Evolutionary conservation across 768 basidiomycete genomes (phyloP).

Genomic region (Lentinula sp.): DNA sequence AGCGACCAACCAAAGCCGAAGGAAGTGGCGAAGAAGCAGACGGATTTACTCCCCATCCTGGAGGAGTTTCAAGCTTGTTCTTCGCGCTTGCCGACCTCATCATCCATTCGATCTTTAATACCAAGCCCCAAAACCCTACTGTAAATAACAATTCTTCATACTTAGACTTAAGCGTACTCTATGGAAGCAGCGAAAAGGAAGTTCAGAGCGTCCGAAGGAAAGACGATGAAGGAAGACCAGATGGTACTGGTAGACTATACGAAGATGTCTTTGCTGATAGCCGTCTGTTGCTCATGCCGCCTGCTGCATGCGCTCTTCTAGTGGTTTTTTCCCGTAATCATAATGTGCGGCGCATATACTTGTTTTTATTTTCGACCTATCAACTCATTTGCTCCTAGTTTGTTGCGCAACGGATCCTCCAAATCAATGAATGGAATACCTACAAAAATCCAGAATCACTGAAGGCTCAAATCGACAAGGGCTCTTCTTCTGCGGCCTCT

Average conservation of each 20-base stretch:
- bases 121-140: conserved; percentile 36
- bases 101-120: conserved; percentile 67
- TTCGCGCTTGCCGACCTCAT: conserved; percentile 77
- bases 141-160: conserved; percentile 69
- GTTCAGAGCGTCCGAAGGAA: conserved; percentile 43
- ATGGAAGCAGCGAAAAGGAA: conserved; percentile 48
- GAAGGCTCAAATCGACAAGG: not conserved
- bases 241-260: conserved; percentile 58
- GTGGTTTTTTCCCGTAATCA: conserved; percentile 56
- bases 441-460: conserved; percentile 28
- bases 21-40: not conserved
- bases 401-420: conserved; percentile 44
- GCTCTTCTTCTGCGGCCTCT: not conserved
- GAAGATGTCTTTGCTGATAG: conserved; percentile 66
- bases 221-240: conserved; percentile 23
- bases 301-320: conserved; percentile 46
- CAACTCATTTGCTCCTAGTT: conserved; percentile 26
- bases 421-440: conserved; percentile 46
- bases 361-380: not conserved
- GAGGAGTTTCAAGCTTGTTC: conserved; percentile 66
- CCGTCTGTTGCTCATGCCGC: conserved; percentile 46
- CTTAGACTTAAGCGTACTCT: conserved; percentile 70
- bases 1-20: conserved; percentile 21
- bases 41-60: conserved; percentile 38
- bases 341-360: conserved; percentile 31